A percentile compares a stretch with the other conserved stretches of the same genome.
phyloP scores from a whole-genome alignment of 164 flowering plant genomes.

The Aristolochia fimbriata region DNA sequence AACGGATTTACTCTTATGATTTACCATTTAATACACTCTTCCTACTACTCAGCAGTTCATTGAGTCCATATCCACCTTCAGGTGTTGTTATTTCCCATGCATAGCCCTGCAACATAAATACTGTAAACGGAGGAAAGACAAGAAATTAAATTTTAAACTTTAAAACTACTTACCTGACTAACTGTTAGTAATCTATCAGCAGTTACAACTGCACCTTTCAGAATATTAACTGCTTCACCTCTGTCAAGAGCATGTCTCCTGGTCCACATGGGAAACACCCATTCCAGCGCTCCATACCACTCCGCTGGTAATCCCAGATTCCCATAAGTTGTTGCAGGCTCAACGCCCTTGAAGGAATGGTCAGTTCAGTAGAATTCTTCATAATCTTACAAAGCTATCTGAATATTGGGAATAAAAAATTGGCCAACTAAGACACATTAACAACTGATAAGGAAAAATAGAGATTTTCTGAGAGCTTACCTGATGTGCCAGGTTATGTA shows the following conservation, averaged over 20 bases:
- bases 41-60: slow-evolving; percentile 63
- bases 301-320: slow-evolving; percentile 76
- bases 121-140: background rate
- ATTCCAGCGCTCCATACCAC: slow-evolving; percentile 88
- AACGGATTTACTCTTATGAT: background rate
- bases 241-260: slow-evolving; percentile 95
- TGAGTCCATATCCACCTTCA: slow-evolving; percentile 90
- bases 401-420: background rate
- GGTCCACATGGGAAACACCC: slow-evolving; percentile 97
- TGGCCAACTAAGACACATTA: background rate
- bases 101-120: slow-evolving; percentile 52
- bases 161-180: slow-evolving; percentile 52
- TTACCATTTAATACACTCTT: slow-evolving; percentile 68
- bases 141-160: background rate
- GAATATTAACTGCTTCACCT: slow-evolving; percentile 93
- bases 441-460: background rate
- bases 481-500: slow-evolving; percentile 96
- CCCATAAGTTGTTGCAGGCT: slow-evolving; percentile 61
- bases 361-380: background rate
- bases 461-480: background rate
- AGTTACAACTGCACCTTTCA: slow-evolving; percentile 92
- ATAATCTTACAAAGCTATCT: background rate
- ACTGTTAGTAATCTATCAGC: slow-evolving; percentile 86
- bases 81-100: slow-evolving; percentile 91
- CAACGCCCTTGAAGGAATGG: slow-evolving; percentile 62